These are phyloP conservation scores for Macrolepiota albuminosa DNA, from an alignment of 768 basidiomycete species.

Conservation along the genomic window DNA sequence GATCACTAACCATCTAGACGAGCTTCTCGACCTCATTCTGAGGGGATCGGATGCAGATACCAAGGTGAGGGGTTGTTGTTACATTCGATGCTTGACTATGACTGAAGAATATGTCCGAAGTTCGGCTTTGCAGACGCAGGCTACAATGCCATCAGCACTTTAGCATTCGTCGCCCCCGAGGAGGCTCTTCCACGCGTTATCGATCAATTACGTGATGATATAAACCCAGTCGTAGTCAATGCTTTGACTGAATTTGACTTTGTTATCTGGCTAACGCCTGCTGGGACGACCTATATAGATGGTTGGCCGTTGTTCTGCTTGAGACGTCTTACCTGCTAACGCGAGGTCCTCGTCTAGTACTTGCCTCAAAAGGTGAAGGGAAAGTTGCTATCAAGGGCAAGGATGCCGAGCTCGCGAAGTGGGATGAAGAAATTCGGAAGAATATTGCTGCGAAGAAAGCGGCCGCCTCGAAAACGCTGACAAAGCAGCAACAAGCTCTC, in stretches of 20 bases:
- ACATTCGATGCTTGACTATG: neutral
- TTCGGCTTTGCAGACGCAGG: slow-evolving; percentile 60
- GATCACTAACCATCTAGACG: slow-evolving; percentile 44
- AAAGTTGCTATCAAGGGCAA: slow-evolving; percentile 67
- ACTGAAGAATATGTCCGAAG: slow-evolving; percentile 19
- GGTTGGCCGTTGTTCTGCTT: slow-evolving; percentile 37
- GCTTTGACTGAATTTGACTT: slow-evolving; percentile 68
- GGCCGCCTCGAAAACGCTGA: slow-evolving; percentile 44
- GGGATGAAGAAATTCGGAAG: slow-evolving; percentile 93
- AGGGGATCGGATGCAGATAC: slow-evolving; percentile 38
- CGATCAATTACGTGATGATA: slow-evolving; percentile 58
- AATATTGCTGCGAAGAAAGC: slow-evolving; percentile 80
- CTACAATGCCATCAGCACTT: slow-evolving; percentile 67
- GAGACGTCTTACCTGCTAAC: neutral
- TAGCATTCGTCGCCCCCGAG: slow-evolving; percentile 76
- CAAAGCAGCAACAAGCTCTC: slow-evolving; percentile 83
- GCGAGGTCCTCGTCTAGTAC: slow-evolving; percentile 35
- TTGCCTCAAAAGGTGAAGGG: slow-evolving; percentile 55
- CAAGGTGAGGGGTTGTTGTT: slow-evolving; percentile 34
- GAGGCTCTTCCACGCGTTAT: slow-evolving; percentile 65
- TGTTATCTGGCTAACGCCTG: slow-evolving; percentile 82
- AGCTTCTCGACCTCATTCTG: slow-evolving; percentile 44
- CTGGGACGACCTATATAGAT: slow-evolving; percentile 77
- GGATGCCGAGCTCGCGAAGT: slow-evolving; percentile 83
- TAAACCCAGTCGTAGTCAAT: slow-evolving; percentile 55